Base-by-base conservation (phyloP, 1,139 yeast genomes). In the Candida dubliniensis region DNA sequence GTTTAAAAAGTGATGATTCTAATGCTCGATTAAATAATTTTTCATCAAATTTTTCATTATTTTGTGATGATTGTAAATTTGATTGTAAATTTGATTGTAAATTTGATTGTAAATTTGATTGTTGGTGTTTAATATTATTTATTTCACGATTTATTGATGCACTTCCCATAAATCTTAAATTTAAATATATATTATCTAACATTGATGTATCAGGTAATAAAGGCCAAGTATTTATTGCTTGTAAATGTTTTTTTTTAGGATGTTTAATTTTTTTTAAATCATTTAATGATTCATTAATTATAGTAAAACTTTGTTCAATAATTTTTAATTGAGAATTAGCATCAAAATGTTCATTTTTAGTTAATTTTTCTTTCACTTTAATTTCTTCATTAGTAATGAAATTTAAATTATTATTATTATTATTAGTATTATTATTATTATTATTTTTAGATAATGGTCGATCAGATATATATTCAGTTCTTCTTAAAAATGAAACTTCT, bases 151-250 rank as follows among this genome's bases (percentile, higher is more conserved):
- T 58, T 40, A 79, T 60, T 38, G 87, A 82, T 0, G 97, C 96
- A 23, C 93, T 83, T 8, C 96, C 96, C 10, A 81, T 71, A 63
- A 91, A 81, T 58, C 86, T 87, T 43, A 93, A 76, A 25, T 85
- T 75, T 56, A 84, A 71, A 60, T 79, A 88, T 47, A 77, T 79
- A 54, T 87, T 81, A 64, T 93, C 98, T 78, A 89, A 75, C 77
- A 87, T 80, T 15, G 95, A 83, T 13, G 95, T 82, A 63, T 93
- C 98, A 3, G 99, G 99, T 49, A 91, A 69, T 31, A 93, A 69
- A 31, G 87, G 84, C 88, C 90, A 87, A 1, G 91, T 76, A 48
- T 76, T 78, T 25, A 84, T 90, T 0, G 96, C 96, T 47, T 76
- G 83, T 46, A 89, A 67, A 45, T 79, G 73, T 60, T 79, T 86